These are phyloP conservation scores for Fusarium graminum DNA, from an alignment of 2,329 filamentous ascomycete genomes.

Conservation along the genomic window DNA sequence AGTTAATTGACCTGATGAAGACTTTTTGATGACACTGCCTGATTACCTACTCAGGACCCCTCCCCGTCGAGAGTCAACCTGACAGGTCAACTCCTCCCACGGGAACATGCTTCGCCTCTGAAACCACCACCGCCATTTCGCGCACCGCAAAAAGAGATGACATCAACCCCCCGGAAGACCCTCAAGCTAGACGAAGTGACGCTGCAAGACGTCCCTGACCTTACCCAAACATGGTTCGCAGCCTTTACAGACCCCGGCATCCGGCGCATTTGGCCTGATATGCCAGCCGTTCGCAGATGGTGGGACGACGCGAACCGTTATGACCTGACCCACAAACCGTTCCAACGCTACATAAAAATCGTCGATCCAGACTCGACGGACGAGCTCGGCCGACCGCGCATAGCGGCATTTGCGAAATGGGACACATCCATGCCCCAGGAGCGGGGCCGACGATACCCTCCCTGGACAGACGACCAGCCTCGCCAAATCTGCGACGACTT, in stretches of 20 bases:
- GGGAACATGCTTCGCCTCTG: background rate
- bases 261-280: constrained; percentile 36
- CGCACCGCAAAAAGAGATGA: background rate
- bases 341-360: constrained; percentile 39
- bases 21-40: no score
- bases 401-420: constrained; percentile 42
- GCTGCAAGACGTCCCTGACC: constrained; percentile 17
- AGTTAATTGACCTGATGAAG: no score
- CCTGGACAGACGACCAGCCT: constrained; percentile 35
- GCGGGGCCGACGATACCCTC: constrained; percentile 38
- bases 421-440: constrained; percentile 25
- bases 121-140: background rate
- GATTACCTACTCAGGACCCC: background rate
- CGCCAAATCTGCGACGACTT: constrained; percentile 31
- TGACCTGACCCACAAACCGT: constrained; percentile 34
- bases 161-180: background rate
- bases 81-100: background rate
- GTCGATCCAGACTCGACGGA: constrained; percentile 30
- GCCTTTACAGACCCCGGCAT: constrained; percentile 33
- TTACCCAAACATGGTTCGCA: constrained; percentile 38
- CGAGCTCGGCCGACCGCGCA: constrained; percentile 12
- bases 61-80: background rate
- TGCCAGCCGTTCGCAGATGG: constrained; percentile 34
- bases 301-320: constrained; percentile 35
- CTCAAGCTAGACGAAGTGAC: constrained; percentile 21